Evolutionary conservation across 2,329 filamentous ascomycete species (phyloP), one percentile per base, ranked within the genome.

Genomic region (Aureobasidium mangrovei): DNA sequence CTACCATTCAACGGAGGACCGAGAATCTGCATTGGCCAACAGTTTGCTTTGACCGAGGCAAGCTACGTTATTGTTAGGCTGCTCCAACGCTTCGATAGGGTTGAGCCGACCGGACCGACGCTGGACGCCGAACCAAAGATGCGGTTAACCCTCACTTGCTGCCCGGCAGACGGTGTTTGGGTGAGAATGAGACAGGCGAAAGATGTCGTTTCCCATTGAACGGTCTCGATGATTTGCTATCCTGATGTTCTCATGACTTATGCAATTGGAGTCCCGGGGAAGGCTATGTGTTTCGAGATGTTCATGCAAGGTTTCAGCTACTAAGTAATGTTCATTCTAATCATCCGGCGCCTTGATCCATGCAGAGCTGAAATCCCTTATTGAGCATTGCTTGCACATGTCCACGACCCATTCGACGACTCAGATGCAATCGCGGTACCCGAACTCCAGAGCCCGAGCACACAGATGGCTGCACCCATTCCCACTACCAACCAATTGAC

Each of bases 401-500:
- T 53, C 49, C 49, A 53, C 2, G 39, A 43, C 0, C 49, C 40
- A 38, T 36, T 43, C n/a, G 32, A 32, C n/a, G 35, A 35, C 27
- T 31, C 40, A 12, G 39, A 24, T 24, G 49, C 49, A 26, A 53
- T 53, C n/a, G 49, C 49, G 4, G n/a, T 38, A 7, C 49, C 49
- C 24, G 49, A 53, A 12, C 40, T 44, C 33, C 60, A 65, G n/a
- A 65, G 40, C 1, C 63, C 63, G 10, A 64, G 56, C 1, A 60
- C 63, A 54, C 63, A 65, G 36, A 64, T 62, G 3, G 63, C 59
- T 7, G 57, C 60, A 6, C 63, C 63, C 3, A 64, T 38, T 1
- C 29, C 32, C 32, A 76, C 67, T 26, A 75, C 68, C 0, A 65
- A 39, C 3, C 67, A 52, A 53, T 78, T 78, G 18, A 74, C 26